Base-by-base conservation (phyloP, 441 rosid species). In the Erodium texanum region DNA sequence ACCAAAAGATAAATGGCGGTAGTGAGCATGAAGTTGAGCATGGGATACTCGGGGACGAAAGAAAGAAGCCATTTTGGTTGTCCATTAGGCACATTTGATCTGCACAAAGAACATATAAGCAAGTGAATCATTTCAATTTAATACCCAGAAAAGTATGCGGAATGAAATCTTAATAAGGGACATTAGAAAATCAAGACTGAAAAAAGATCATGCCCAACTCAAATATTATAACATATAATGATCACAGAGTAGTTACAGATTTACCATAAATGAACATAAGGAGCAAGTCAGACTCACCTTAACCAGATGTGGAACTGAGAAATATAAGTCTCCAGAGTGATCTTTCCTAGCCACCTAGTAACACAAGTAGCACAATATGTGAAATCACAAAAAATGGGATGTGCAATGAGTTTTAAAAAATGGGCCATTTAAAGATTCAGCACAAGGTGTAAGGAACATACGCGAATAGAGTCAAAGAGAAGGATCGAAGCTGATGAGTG, bases 221-320 rank as follows among this genome's bases (percentile, higher is more conserved):
- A n/a, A n/a, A n/a, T n/a, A n/a, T n/a, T n/a, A n/a, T n/a, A n/a
- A n/a, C n/a, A n/a, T n/a, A n/a, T n/a, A n/a, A n/a, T n/a, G 29
- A 27, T 27, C 5, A 32, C 50, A 43, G 50, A 43, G 50, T 43
- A 36, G 9, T 43, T 43, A 67, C 24, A 19, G n/a, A 62, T 29
- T 2, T 5, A 24, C n/a, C 24, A 66, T 9, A 54, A 56, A 68
- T 62, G 11, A 15, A 27, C 54, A n/a, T n/a, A n/a, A 43, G 50
- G 50, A 43, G 50, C 50, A 52, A 18, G 71, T 70, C 32, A 32
- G n/a, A 52, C 93, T 22, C 73, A 92, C 99, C 99, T 95, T 81
- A 95, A 83, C 99, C 99, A 95, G 77, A 95, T 92, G 78, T 92
- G 99, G 77, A 95, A 90, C 74, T 95, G 99, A 8, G 97, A 92